A percentile compares a stretch with the other conserved stretches of the same genome.
phyloP scores from a whole-genome alignment of 2,329 filamentous ascomycete genomes.

The Diaporthe sp. region DNA sequence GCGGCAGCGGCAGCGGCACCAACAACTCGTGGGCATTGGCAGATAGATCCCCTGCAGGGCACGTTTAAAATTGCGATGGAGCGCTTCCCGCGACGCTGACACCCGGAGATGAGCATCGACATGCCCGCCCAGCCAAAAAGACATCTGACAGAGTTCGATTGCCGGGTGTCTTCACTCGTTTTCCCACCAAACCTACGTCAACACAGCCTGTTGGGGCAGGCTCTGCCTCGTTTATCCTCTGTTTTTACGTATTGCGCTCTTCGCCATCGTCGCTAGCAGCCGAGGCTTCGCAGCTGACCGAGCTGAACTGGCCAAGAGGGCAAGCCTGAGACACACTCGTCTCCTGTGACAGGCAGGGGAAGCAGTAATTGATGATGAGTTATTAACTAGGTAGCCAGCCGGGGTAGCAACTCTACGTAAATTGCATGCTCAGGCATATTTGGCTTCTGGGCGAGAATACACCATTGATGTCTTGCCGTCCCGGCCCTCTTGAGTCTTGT shows the following conservation, averaged over 20 bases:
- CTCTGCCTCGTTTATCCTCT: neutral
- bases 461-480: slow-evolving; percentile 3
- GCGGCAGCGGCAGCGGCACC: slow-evolving; percentile 27
- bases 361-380: slow-evolving; percentile 12
- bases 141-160: neutral
- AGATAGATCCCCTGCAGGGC: slow-evolving; percentile 31
- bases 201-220: neutral
- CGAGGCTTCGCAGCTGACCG: slow-evolving; percentile 3
- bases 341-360: slow-evolving; percentile 15
- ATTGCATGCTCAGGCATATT: slow-evolving; percentile 22
- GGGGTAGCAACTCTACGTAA: slow-evolving; percentile 13
- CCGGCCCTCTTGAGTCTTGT: slow-evolving; percentile 5
- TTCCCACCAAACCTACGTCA: slow-evolving; percentile 3
- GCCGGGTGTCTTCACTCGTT: neutral
- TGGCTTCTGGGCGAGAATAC: neutral
- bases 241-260: slow-evolving; percentile 7
- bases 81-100: slow-evolving; percentile 19
- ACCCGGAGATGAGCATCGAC: slow-evolving; percentile 40
- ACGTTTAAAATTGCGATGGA: slow-evolving; percentile 40
- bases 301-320: neutral
- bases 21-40: slow-evolving; percentile 24
- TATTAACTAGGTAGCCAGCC: slow-evolving; percentile 22
- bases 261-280: neutral
- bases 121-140: slow-evolving; percentile 24
- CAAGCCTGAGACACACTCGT: slow-evolving; percentile 3